Percentiles rank a stretch among this genome's conserved stretches.
phyloP scores from a whole-genome alignment of 352 stramenopile genomes.

The Phytophthora syringae region DNA sequence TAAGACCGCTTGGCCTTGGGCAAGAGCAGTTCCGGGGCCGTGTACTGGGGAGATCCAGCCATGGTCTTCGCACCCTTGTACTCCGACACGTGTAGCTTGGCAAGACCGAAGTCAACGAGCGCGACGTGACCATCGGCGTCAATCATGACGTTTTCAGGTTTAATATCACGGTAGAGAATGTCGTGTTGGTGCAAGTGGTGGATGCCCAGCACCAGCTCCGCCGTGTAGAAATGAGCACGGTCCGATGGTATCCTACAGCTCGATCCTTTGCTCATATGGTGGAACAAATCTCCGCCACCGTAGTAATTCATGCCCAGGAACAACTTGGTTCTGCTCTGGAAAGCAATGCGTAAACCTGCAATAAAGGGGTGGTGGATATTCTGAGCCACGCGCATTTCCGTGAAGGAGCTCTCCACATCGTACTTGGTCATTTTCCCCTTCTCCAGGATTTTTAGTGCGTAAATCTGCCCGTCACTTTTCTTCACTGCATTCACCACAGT shows the following conservation, averaged over 20 bases:
- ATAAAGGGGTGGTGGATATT: slow-evolving; percentile 92
- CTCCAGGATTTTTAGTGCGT: slow-evolving; percentile 92
- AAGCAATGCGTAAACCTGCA: slow-evolving; percentile 83
- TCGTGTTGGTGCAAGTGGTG: slow-evolving; percentile 94
- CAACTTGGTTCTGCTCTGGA: slow-evolving; percentile 88
- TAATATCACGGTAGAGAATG: slow-evolving; percentile 97
- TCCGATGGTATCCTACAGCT: slow-evolving; percentile 84
- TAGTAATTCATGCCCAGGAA: slow-evolving; percentile 92
- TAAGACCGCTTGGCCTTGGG: slow-evolving; percentile 89
- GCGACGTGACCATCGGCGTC: slow-evolving; percentile 95
- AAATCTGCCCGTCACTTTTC: slow-evolving; percentile 91
- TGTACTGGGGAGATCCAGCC: slow-evolving; percentile 89
- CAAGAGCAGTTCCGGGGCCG: slow-evolving; percentile 81
- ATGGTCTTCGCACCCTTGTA: slow-evolving; percentile 91
- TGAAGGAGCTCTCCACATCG: slow-evolving; percentile 90
- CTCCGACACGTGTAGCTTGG: slow-evolving; percentile 93
- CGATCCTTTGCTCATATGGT: slow-evolving; percentile 91
- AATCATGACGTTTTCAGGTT: slow-evolving; percentile 97
- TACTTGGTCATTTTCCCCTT: slow-evolving; percentile 92
- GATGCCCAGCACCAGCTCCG: slow-evolving; percentile 93
- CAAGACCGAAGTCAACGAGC: slow-evolving; percentile 95
- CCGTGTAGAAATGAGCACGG: slow-evolving; percentile 92
- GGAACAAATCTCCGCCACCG: slow-evolving; percentile 84
- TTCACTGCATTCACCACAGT: slow-evolving; percentile 92
- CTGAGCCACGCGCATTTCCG: slow-evolving; percentile 88